Base-by-base conservation (phyloP, 441 rosid species). In the Sinapis alba region DNA sequence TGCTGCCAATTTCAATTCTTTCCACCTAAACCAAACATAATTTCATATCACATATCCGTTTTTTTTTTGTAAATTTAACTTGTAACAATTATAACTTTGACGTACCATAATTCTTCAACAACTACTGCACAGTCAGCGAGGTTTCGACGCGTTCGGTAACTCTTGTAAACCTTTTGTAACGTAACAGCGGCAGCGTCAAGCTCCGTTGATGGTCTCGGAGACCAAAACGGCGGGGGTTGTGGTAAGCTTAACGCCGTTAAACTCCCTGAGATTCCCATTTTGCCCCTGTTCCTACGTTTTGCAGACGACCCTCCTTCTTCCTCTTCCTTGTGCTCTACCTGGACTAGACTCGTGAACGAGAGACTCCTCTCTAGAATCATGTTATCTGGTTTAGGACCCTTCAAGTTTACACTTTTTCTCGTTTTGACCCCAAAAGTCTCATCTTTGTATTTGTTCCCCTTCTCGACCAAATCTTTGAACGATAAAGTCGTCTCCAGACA, bases 81-180 rank as follows among this genome's bases (percentile, higher is more conserved):
- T 50, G 41, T 50, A 13, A 1, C 15, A 8, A 1, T 0, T 10
- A 36, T 1, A 69, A 74, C 3, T 64, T 64, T 26, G 43, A 79
- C 87, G 58, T 51, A 85, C 92, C 94, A 89, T 47, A 89, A 81
- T 73, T 89, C 88, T 82, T 89, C 94, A 3, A 84, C 78, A 1
- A 86, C 89, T 8, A 89, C 92, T 0, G 92, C 94, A 56, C 94
- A 87, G 53, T 89, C 94, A 18, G 94, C 94, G 1, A 89, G 86
- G 65, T 85, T 87, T 65, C 94, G 76, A 68, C 94, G 79, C 18
- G 90, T 89, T 74, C 94, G 68, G 62, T 89, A 89, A 56, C 92
- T 87, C 81, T 87, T 89, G 68, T 87, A 89, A 24, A 86, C 89
- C 54, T 89, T 89, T 72, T 89, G 94, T 72, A 89, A 68, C 81